Evolutionary conservation across 2,329 filamentous ascomycete genomes (phyloP).

Genomic region (Sporothrix pseudoabietina): DNA sequence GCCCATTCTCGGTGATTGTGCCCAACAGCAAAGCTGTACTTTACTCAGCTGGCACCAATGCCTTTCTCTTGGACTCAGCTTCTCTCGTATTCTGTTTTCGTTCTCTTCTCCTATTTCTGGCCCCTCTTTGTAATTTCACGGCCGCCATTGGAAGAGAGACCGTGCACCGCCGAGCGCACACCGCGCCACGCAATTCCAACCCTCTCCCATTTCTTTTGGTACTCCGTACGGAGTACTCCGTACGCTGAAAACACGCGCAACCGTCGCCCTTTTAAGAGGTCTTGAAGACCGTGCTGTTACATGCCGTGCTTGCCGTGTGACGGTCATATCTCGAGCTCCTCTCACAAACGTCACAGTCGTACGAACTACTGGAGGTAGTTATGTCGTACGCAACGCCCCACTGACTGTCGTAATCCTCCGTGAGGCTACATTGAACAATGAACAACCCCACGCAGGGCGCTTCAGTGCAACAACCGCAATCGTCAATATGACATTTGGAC

Average conservation of each 20-base stretch:
- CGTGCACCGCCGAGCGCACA: background rate
- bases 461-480: background rate
- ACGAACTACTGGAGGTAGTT: background rate
- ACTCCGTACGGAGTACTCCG: background rate
- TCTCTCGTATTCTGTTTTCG: conserved; percentile 11
- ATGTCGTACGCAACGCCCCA: background rate
- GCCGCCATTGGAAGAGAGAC: background rate
- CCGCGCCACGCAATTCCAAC: background rate
- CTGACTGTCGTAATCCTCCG: background rate
- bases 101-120: background rate
- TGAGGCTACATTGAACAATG: background rate
- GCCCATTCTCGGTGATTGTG: conserved; percentile 22
- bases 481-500: background rate
- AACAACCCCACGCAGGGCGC: background rate
- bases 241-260: background rate
- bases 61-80: background rate
- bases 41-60: background rate
- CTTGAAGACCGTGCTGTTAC: background rate
- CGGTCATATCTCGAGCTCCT: background rate
- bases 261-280: background rate
- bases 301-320: background rate
- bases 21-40: background rate
- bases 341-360: background rate
- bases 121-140: conserved; percentile 14
- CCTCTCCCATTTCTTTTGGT: background rate